Evolutionary conservation across 495 filamentous ascomycete species (phyloP).

Genomic region (Aeminium ludgeri): DNA sequence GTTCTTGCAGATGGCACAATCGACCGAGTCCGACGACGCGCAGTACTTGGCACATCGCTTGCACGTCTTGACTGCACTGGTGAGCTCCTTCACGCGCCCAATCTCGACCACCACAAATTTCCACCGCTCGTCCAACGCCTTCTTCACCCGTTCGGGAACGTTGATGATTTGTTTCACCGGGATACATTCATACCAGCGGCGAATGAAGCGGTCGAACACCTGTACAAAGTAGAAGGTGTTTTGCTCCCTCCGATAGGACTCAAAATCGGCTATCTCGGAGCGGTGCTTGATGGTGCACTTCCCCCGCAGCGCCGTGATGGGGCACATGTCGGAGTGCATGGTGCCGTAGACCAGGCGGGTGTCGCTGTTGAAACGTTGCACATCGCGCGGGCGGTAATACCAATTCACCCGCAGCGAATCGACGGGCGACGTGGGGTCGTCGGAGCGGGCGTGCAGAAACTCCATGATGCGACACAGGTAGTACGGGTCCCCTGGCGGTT

Average conservation of each 20-base stretch:
- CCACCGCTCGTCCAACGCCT: constrained; percentile 88
- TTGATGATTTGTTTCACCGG: constrained; percentile 87
- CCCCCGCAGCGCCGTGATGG: constrained; percentile 76
- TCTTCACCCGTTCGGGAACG: constrained; percentile 83
- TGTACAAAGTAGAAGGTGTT: constrained; percentile 96
- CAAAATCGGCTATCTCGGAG: constrained; percentile 66
- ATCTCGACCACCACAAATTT: constrained; percentile 86
- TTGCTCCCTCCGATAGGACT: constrained; percentile 62
- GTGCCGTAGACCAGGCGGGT: constrained; percentile 79
- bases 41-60: constrained; percentile 81
- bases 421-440: constrained; percentile 52
- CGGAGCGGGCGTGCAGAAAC: constrained; percentile 60
- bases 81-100: constrained; percentile 81
- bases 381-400: constrained; percentile 94
- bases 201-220: constrained; percentile 94
- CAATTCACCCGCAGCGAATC: constrained; percentile 89
- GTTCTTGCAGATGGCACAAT: constrained; percentile 84
- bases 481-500: constrained; percentile 94
- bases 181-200: constrained; percentile 92
- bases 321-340: constrained; percentile 96
- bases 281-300: constrained; percentile 80
- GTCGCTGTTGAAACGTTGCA: constrained; percentile 78
- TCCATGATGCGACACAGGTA: constrained; percentile 97
- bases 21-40: constrained; percentile 89
- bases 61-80: constrained; percentile 89